Conservation (phyloP, 2,329 filamentous ascomycete genomes). For the Metarhizium humberi region DNA sequence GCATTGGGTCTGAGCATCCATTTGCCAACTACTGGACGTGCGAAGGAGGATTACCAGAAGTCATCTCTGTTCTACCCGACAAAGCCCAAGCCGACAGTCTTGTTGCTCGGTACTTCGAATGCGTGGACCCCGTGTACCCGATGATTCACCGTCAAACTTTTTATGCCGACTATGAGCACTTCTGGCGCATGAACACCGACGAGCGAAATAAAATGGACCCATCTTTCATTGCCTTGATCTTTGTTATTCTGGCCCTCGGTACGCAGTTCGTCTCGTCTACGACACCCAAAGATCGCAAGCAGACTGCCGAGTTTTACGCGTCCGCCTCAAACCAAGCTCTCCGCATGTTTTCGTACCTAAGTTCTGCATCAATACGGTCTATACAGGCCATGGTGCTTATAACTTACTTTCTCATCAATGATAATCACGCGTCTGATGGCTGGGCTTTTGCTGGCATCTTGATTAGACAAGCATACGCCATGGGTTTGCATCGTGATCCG, state of each 20-base stretch:
- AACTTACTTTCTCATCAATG: slow-evolving; percentile 76
- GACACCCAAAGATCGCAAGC: slow-evolving; percentile 53
- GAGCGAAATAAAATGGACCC: slow-evolving; percentile 57
- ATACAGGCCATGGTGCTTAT: slow-evolving; percentile 75
- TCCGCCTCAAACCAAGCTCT: slow-evolving; percentile 72
- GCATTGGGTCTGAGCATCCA: slow-evolving; percentile 69
- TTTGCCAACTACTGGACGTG: slow-evolving; percentile 84
- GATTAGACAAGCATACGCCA: slow-evolving; percentile 69
- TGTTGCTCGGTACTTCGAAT: slow-evolving; percentile 54
- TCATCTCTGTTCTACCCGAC: slow-evolving; percentile 65
- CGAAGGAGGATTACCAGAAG: slow-evolving; percentile 64
- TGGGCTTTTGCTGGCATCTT: slow-evolving; percentile 75
- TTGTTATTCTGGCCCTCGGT: slow-evolving; percentile 68
- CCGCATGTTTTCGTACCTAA: slow-evolving; percentile 67
- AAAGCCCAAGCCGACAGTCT: slow-evolving; percentile 69
- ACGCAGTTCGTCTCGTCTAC: slow-evolving; percentile 63
- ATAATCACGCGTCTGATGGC: slow-evolving; percentile 74
- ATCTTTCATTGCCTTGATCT: slow-evolving; percentile 62
- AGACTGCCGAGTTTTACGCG: slow-evolving; percentile 74
- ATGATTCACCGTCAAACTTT: slow-evolving; percentile 70
- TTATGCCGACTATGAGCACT: slow-evolving; percentile 69
- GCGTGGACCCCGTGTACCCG: slow-evolving; percentile 71
- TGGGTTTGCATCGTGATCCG: slow-evolving; percentile 72
- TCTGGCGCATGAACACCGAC: slow-evolving; percentile 53
- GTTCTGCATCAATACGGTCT: slow-evolving; percentile 61